A percentile compares a stretch with the other conserved stretches of the same genome.
Conservation (phyloP, 768 basidiomycete species). For the Tylopilus sp. region DNA sequence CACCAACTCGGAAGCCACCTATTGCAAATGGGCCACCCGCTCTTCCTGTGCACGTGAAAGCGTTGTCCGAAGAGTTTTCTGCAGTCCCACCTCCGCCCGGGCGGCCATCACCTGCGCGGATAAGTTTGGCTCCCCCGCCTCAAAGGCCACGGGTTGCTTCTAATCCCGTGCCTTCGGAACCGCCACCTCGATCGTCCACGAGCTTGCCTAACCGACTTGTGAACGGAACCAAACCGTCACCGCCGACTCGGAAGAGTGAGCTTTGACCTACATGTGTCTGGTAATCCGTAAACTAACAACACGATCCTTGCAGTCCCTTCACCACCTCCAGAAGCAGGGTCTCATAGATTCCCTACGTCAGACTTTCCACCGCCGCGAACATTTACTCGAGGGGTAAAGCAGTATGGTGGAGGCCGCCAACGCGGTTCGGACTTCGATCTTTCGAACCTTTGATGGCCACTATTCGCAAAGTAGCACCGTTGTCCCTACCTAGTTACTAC, state of each 20-base stretch:
- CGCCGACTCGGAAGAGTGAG: slow-evolving; percentile 50
- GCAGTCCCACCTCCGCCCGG: slow-evolving; percentile 30
- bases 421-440: slow-evolving; percentile 73
- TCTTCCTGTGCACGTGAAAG: slow-evolving; percentile 37
- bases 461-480: not conserved
- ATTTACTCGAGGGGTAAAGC: slow-evolving; percentile 47
- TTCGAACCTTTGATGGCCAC: slow-evolving; percentile 27
- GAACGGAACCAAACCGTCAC: slow-evolving; percentile 33
- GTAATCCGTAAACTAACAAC: slow-evolving; percentile 8
- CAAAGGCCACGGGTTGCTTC: slow-evolving; percentile 27
- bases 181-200: slow-evolving; percentile 11
- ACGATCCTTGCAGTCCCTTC: slow-evolving; percentile 41
- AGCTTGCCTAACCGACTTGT: slow-evolving; percentile 15
- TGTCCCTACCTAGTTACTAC: not conserved
- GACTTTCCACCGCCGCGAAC: slow-evolving; percentile 77
- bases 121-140: slow-evolving; percentile 19
- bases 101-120: slow-evolving; percentile 28
- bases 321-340: slow-evolving; percentile 60
- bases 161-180: slow-evolving; percentile 20
- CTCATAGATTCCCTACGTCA: slow-evolving; percentile 69
- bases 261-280: not conserved
- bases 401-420: slow-evolving; percentile 63
- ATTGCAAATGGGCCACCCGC: slow-evolving; percentile 27
- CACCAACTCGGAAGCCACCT: slow-evolving; percentile 39
- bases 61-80: slow-evolving; percentile 44